phyloP scores from a whole-genome alignment of 169 alveolate species.

The Plasmodium knowlesi region DNA sequence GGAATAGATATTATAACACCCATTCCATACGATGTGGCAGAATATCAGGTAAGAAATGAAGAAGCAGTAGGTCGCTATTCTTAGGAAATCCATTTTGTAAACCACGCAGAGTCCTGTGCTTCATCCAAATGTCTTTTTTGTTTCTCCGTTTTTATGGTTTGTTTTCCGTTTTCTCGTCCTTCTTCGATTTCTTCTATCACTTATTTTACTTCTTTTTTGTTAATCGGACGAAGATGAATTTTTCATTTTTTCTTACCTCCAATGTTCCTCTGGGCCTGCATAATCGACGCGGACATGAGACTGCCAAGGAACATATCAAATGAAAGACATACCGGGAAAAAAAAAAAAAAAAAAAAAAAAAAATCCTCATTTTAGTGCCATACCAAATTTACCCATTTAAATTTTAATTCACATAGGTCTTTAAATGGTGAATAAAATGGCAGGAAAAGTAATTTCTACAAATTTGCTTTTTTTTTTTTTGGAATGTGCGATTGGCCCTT shows the following conservation, averaged over 20 bases:
- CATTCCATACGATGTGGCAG: conserved; percentile 73
- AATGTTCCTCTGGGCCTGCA: not conserved
- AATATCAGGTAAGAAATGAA: conserved; percentile 43
- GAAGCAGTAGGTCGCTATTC: conserved; percentile 24
- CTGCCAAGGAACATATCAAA: not conserved
- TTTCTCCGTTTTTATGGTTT: not conserved
- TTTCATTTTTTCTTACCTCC: not conserved
- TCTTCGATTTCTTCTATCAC: not conserved
- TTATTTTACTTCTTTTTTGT: not conserved
- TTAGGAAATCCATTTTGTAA: conserved; percentile 55
- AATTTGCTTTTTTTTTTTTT: not conserved
- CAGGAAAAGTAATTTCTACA: not conserved
- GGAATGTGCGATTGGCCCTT: not conserved
- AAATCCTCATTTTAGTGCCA: not conserved
- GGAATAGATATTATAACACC: conserved; percentile 65
- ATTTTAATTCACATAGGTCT: not conserved
- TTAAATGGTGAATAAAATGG: not conserved
- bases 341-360: conserved; percentile 1
- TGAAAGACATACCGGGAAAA: not conserved
- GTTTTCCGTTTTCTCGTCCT: not conserved
- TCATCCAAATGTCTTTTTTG: not conserved
- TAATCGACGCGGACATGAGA: not conserved
- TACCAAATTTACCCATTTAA: not conserved
- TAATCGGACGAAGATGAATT: conserved; percentile 6
- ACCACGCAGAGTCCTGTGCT: not conserved